These are phyloP conservation scores for Pseudogymnoascus pannorum DNA, from an alignment of 2,329 filamentous ascomycete species.

Conservation along the genomic window DNA sequence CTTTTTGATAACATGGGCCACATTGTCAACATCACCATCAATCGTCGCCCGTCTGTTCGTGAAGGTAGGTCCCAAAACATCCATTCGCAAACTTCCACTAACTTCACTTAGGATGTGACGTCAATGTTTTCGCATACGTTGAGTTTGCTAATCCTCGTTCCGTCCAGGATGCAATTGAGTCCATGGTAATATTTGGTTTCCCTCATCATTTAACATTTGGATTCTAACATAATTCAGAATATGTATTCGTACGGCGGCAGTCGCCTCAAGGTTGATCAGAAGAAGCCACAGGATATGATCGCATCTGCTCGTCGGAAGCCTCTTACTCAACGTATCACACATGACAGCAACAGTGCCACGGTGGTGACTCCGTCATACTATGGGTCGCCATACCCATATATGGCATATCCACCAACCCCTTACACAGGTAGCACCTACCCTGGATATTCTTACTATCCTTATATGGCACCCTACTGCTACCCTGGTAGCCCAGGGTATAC, in stretches of 20 bases:
- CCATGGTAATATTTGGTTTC: conserved; percentile 18
- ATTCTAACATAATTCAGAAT: conserved; percentile 17
- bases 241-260: conserved; percentile 20
- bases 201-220: neutral
- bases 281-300: conserved; percentile 22
- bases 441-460: neutral
- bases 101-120: conserved; percentile 22
- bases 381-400: neutral
- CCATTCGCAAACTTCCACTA: conserved; percentile 10
- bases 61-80: conserved; percentile 18
- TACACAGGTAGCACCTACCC: neutral
- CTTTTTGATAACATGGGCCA: conserved; percentile 34
- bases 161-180: conserved; percentile 17
- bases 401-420: conserved; percentile 4
- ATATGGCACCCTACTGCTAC: neutral
- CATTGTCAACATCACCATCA: conserved; percentile 30
- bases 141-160: conserved; percentile 23
- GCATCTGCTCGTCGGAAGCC: conserved; percentile 4
- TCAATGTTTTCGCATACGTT: conserved; percentile 31
- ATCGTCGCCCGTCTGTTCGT: conserved; percentile 25
- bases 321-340: neutral
- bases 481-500: neutral
- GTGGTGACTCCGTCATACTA: conserved; percentile 1
- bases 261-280: conserved; percentile 24
- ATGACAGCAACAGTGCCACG: neutral